Evolutionary conservation across 1,139 yeast species (phyloP).

Genomic region (Entelexis sorbosivorans): DNA sequence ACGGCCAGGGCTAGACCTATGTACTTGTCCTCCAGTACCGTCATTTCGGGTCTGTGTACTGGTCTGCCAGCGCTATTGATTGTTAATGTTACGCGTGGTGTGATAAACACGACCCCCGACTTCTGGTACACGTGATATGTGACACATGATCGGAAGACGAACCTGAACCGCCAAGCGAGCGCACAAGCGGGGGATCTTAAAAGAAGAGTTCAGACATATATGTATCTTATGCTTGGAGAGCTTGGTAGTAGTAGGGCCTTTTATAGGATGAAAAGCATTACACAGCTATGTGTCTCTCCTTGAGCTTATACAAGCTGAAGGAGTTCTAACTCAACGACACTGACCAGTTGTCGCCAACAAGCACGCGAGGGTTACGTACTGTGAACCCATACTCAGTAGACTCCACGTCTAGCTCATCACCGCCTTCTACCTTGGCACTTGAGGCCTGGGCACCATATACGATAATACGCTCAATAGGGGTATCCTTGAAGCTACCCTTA

Average conservation of each 20-base stretch:
- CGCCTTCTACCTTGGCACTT: conserved; percentile 32
- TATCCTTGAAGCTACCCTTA: conserved; percentile 22
- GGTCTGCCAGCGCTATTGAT: not conserved
- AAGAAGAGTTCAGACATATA: too few relatives aligned
- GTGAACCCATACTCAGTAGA: conserved; percentile 21
- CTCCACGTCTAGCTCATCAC: conserved; percentile 24
- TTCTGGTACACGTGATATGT: too few relatives aligned
- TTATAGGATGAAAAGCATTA: too few relatives aligned
- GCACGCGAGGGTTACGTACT: conserved; percentile 47
- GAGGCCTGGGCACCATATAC: conserved; percentile 38
- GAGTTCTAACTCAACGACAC: conserved; percentile 24
- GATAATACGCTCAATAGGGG: conserved; percentile 49
- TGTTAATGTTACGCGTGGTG: not conserved
- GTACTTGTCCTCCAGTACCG: conserved; percentile 56
- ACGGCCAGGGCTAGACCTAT: conserved; percentile 84
- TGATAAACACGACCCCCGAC: not conserved
- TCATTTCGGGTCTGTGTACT: conserved; percentile 6
- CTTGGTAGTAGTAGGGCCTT: too few relatives aligned
- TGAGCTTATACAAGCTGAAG: too few relatives aligned
- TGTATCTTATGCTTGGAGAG: too few relatives aligned
- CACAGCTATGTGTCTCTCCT: too few relatives aligned
- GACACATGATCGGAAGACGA: too few relatives aligned
- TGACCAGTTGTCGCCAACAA: conserved; percentile 43
- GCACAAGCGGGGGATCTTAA: too few relatives aligned
- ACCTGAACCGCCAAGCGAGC: too few relatives aligned